Evolutionary conservation across 164 flowering plant species (phyloP).

Genomic region (Dillenia turbinata): DNA sequence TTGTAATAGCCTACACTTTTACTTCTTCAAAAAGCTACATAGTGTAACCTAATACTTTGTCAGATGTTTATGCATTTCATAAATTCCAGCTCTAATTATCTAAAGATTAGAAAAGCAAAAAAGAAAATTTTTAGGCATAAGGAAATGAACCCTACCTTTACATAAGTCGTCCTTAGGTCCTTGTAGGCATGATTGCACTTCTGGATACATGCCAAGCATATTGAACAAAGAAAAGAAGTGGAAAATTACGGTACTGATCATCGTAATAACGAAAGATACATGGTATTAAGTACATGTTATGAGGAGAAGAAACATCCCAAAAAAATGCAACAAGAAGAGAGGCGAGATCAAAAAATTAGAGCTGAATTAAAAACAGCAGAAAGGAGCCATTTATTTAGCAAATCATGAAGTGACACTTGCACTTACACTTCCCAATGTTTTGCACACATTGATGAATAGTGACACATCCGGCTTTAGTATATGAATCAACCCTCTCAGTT

Average conservation of each 20-base stretch:
- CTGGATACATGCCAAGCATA: constrained; percentile 26
- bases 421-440: constrained; percentile 56
- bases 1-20: too few species aligned
- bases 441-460: constrained; percentile 31
- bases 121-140: not conserved
- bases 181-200: constrained; percentile 44
- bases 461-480: constrained; percentile 47
- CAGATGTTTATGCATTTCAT: too few species aligned
- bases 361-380: not conserved
- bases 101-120: not conserved
- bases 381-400: not conserved
- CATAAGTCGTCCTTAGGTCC: constrained; percentile 47
- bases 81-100: too few species aligned
- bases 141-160: constrained; percentile 33
- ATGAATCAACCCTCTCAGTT: constrained; percentile 44
- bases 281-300: not conserved
- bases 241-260: not conserved
- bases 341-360: not conserved
- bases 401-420: not conserved
- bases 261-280: not conserved
- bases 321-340: not conserved
- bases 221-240: constrained; percentile 5
- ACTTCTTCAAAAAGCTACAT: too few species aligned
- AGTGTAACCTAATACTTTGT: too few species aligned
- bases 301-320: not conserved